Conservation (phyloP, 2,329 filamentous ascomycete genomes). For the Diaporthe eres region DNA sequence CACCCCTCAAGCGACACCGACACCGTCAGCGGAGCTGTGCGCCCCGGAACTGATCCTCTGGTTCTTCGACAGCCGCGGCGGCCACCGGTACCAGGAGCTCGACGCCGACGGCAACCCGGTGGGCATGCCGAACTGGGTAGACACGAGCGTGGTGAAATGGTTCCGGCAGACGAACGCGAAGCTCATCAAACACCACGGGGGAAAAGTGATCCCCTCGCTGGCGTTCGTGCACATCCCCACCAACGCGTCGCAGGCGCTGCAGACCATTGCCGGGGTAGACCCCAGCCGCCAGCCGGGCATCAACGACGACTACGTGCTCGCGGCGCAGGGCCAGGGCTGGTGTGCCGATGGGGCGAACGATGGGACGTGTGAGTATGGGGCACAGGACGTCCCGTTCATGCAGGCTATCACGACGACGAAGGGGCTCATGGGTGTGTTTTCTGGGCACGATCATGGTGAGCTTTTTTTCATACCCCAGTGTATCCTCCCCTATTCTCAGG, state of each 20-base stretch:
- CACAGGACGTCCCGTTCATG: slow-evolving; percentile 70
- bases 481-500: neutral
- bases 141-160: slow-evolving; percentile 59
- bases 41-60: slow-evolving; percentile 62
- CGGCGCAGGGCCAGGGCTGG: slow-evolving; percentile 52
- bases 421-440: slow-evolving; percentile 67
- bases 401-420: slow-evolving; percentile 62
- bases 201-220: slow-evolving; percentile 58
- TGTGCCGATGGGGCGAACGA: slow-evolving; percentile 48
- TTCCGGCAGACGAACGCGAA: slow-evolving; percentile 54
- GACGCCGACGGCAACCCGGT: slow-evolving; percentile 42
- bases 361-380: slow-evolving; percentile 50
- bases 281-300: slow-evolving; percentile 51
- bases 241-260: slow-evolving; percentile 49
- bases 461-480: neutral
- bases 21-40: slow-evolving; percentile 27
- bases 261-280: slow-evolving; percentile 48
- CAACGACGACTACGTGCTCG: slow-evolving; percentile 50
- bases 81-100: slow-evolving; percentile 55
- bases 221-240: slow-evolving; percentile 65
- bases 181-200: slow-evolving; percentile 47
- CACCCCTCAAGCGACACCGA: neutral
- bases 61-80: slow-evolving; percentile 73
- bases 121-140: slow-evolving; percentile 58
- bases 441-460: slow-evolving; percentile 69